Base-by-base conservation (phyloP, 768 basidiomycete genomes). In the Leccinum sublutescens region DNA sequence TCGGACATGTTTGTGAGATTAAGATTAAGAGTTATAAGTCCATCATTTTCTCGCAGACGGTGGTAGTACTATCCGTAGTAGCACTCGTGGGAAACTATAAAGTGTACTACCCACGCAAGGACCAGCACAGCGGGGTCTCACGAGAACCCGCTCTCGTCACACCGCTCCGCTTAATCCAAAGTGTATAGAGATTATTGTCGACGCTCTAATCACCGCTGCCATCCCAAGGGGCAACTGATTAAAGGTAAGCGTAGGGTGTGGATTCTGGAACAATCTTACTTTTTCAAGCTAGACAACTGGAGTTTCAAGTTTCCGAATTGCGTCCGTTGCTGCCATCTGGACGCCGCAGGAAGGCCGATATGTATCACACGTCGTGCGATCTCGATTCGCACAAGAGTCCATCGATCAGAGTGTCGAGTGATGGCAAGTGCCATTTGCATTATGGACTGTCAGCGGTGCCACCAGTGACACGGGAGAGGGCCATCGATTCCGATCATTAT, bases 1-100 rank as follows among this genome's bases (percentile, higher is more conserved):
- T 79, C 79, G 19, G 76, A 73, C 78, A 80, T 79, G 36, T 56
- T 50, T 57, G 55, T 47, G 62, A 65, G 63, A 51, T 40, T 47
- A 61, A 66, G 64, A 51, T 34, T 3, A 10, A 47, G 55, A 55
- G 27, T 49, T 62, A 72, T 67, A 66, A 38, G 50, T 50, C 71
- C 71, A 72, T 72, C 71, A 72, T 72, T 58, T 62, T 69, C 55
- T 59, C 52, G 50, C 21, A 47, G 27, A 19, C 8, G 43, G 43
- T 45, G 11, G n/a, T 45, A 38, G 38, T 40, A 38, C 36, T 38
- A 45, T 45, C n/a, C n/a, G 40, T 51, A 58, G 50, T 51, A 54
- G 50, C 33, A 45, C 51, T 2, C 69, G 69, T 71, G 70, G 68
- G 69, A 71, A 71, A 55, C 34, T 14, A 48, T 12, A 31, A 52